Conservation (phyloP, 192 early-diverging fungal species). For the Podila clonocystis region DNA sequence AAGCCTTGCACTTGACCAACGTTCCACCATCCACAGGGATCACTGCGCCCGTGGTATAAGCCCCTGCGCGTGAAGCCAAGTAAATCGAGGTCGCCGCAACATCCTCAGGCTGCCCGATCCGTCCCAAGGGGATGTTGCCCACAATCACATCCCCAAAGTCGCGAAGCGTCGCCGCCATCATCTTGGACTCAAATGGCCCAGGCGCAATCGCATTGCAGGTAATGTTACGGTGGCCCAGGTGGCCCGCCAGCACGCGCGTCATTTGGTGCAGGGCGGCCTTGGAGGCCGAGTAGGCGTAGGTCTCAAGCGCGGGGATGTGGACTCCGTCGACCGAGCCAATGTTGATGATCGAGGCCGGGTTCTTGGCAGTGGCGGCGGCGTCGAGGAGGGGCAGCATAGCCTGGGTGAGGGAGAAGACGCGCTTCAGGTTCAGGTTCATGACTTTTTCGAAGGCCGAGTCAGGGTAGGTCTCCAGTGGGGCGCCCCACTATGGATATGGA, state of each 20-base stretch:
- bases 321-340: slow-evolving; percentile 83
- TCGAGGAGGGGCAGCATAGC: slow-evolving; percentile 79
- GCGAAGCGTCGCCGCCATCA: slow-evolving; percentile 77
- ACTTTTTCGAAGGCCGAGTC: slow-evolving; percentile 76
- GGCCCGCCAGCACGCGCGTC: slow-evolving; percentile 72
- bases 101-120: slow-evolving; percentile 86
- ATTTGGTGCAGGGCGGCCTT: slow-evolving; percentile 88
- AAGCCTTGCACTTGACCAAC: slow-evolving; percentile 56
- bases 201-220: slow-evolving; percentile 79
- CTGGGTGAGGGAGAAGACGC: slow-evolving; percentile 82
- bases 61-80: slow-evolving; percentile 75
- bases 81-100: slow-evolving; percentile 90
- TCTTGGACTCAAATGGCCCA: slow-evolving; percentile 79
- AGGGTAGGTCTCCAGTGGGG: slow-evolving; percentile 64
- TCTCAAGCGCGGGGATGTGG: slow-evolving; percentile 59
- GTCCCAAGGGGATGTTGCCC: slow-evolving; percentile 67
- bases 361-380: slow-evolving; percentile 62
- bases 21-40: slow-evolving; percentile 89
- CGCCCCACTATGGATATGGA: slow-evolving; percentile 56
- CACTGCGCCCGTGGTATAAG: slow-evolving; percentile 85
- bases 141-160: slow-evolving; percentile 67
- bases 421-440: slow-evolving; percentile 88
- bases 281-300: slow-evolving; percentile 80
- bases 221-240: slow-evolving; percentile 68
- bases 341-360: slow-evolving; percentile 88